Evolutionary conservation across 345 rosid species (phyloP).

Genomic region (Sapria himalayana): DNA sequence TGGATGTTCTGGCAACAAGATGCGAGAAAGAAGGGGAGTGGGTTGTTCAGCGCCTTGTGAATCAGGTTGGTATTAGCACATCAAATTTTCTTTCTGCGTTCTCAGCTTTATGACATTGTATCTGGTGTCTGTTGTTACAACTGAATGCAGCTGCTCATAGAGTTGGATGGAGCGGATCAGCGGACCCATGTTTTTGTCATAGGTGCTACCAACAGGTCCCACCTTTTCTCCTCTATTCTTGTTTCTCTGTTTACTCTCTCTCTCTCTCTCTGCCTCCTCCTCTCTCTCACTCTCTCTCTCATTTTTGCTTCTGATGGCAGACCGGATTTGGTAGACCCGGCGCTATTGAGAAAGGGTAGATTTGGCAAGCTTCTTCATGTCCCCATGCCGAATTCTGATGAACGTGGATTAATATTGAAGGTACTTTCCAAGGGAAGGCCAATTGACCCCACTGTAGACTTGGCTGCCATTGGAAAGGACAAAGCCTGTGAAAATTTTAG

Average conservation of each 20-base stretch:
- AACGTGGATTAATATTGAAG: slow-evolving; percentile 59
- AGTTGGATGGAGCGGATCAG: slow-evolving; percentile 72
- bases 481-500: slow-evolving; percentile 56
- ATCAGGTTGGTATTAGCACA: too few species aligned
- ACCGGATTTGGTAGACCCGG: slow-evolving; percentile 74
- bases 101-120: too few species aligned
- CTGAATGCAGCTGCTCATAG: slow-evolving; percentile 72
- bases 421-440: slow-evolving; percentile 60
- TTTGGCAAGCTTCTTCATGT: slow-evolving; percentile 74
- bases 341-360: slow-evolving; percentile 78
- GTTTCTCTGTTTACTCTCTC: neutral
- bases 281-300: slow-evolving; percentile 1
- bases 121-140: too few species aligned
- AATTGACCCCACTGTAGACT: slow-evolving; percentile 52
- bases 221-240: neutral
- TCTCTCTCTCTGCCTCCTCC: too few species aligned
- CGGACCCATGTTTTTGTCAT: slow-evolving; percentile 63
- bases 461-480: slow-evolving; percentile 37
- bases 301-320: slow-evolving; percentile 20
- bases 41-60: slow-evolving; percentile 58
- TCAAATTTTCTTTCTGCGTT: too few species aligned
- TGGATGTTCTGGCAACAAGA: slow-evolving; percentile 80
- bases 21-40: slow-evolving; percentile 89
- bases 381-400: slow-evolving; percentile 57
- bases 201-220: slow-evolving; percentile 80